Evolutionary conservation across 2,329 filamentous ascomycete genomes (phyloP), one percentile per base, ranked within the genome.

Genomic region (Samsoniella hepiali): DNA sequence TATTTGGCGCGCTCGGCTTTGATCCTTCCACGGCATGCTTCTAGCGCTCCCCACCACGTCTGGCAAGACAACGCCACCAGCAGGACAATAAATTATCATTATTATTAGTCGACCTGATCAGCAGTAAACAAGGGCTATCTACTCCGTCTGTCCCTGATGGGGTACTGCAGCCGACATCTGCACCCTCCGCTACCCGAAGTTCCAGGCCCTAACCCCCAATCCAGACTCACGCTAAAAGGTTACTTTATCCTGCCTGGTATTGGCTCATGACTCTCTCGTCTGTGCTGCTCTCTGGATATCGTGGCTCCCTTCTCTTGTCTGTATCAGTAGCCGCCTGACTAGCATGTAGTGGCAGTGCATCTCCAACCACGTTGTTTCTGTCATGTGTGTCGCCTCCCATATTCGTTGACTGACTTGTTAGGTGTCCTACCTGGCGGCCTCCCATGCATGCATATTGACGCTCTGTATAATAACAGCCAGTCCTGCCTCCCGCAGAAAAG

Each of bases 261-360:
- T 54, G 34, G 29, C 27, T 31, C 13, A 31, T 17, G n/a, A 31
- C 17, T 6, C 31, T 54, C 22, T 22, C 11, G 4, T 10, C 17
- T 53, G 31, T n/a, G 8, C 49, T 53, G 5, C 22, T 29, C 31
- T 22, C 9, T 22, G 7, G 22, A n/a, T 11, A 40, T 15, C 51
- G 22, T 38, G 34, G 13, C 36, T 11, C 15, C 13, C 27, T 27
- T 22, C 15, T 45, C 17, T 29, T 22, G 22, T 22, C 22, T 22
- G 22, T 22, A 22, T 22, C 22, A 22, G 13, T 27, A 9, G 22
- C 7, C 38, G 4, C 40, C 40, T 32, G 55, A 45, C 55, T 45
- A 57, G 29, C 55, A 34, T 27, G 36, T 22, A n/a, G 54, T 42
- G 55, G 55, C 55, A 34, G 40, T 57, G 55, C 55, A 45, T 47